Base-by-base conservation (phyloP, 179 eudicot species). In the Corrigiola litoralis region DNA sequence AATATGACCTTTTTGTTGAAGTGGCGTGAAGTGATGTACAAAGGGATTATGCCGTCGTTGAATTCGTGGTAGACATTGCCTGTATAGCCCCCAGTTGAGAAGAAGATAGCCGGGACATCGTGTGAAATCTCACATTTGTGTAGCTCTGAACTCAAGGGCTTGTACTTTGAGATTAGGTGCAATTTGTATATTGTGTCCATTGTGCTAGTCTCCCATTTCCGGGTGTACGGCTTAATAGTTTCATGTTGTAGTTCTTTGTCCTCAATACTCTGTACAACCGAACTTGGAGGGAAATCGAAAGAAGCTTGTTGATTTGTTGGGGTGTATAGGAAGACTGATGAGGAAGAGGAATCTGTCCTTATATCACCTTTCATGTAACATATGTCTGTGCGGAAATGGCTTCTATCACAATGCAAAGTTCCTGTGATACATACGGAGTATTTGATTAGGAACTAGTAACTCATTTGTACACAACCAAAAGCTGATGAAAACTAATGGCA, bases 51-150 rank as follows among this genome's bases (percentile, higher is more conserved):
- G 8, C 98, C 98, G 27, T 90, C 98, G 12, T 90, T 92, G 74
- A 92, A 90, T 48, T 90, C 98, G 29, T 92, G 98, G 73, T 92
- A 92, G 21, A 86, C 81, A 18, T 92, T 92, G 34, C 97, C 97
- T 2, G 97, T 90, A 56, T 90, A 92, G 4, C 98, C 98, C 21
- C 92, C 92, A 0, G 97, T 87, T 4, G 98, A 92, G 83, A 92
- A 92, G 82, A 92, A 84, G 56, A 92, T 78, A 6, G 95, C 96
- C 5, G 96, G 98, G 25, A 85, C 92, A 14, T 87, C 72, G 49
- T 92, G 97, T 5, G 47, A 16, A 25, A 86, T 87, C 31, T 92
- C 91, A 13, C 98, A 92, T 11, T 44, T 49, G 58, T 58, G 87
- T 25, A 37, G 49, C 29, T 13, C 27, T 0, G 50, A 16, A 17